Conservation (phyloP, 352 stramenopile species). For the Phytophthora sp. region DNA sequence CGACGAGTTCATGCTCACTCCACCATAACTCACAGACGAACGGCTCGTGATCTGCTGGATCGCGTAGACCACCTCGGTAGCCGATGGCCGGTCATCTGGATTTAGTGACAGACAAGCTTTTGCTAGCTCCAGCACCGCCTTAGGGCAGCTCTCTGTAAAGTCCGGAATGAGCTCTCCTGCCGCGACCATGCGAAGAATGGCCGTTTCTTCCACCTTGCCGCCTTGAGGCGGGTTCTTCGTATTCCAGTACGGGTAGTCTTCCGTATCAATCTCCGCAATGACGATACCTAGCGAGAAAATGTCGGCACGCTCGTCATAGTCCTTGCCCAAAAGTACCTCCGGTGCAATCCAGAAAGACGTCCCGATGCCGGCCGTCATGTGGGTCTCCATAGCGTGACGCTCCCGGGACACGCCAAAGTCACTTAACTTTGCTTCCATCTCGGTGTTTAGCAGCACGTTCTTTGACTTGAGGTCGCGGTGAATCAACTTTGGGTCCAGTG, state of each 20-base stretch:
- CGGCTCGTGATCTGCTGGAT: conserved; percentile 50
- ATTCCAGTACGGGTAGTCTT: conserved; percentile 72
- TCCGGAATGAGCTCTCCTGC: conserved; percentile 56
- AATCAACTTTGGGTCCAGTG: conserved; percentile 68
- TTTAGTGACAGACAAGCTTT: conserved; percentile 58
- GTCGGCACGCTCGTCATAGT: conserved; percentile 63
- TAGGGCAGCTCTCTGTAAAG: conserved; percentile 59
- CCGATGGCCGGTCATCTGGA: conserved; percentile 63
- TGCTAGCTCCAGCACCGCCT: conserved; percentile 51
- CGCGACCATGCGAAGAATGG: conserved; percentile 71
- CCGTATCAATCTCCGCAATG: conserved; percentile 60
- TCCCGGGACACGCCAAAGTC: conserved; percentile 80
- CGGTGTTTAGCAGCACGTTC: conserved; percentile 72
- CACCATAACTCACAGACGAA: conserved; percentile 29
- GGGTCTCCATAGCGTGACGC: conserved; percentile 58
- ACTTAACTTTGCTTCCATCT: conserved; percentile 77
- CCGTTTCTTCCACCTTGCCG: conserved; percentile 55
- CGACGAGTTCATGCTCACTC: conserved; percentile 24
- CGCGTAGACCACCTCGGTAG: conserved; percentile 62
- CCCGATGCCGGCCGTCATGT: conserved; percentile 74
- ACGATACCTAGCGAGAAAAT: conserved; percentile 66
- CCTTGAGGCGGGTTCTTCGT: conserved; percentile 54
- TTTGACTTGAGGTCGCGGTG: conserved; percentile 80
- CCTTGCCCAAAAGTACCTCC: conserved; percentile 60
- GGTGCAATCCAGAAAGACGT: conserved; percentile 80